Evolutionary conservation across 306 rosid species (phyloP).

Genomic region (Ormosia semicastrata): DNA sequence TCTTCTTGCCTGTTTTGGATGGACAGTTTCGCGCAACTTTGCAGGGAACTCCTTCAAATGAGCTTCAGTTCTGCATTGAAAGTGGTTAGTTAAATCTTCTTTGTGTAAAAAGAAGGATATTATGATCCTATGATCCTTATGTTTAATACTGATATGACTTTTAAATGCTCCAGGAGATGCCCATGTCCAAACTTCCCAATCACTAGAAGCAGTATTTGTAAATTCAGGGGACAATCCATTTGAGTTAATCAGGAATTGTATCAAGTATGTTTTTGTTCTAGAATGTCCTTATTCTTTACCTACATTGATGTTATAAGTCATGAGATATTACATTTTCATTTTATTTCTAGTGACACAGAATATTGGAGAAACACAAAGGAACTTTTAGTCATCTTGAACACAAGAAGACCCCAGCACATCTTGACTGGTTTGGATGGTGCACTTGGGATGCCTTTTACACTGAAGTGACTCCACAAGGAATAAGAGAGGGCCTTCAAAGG

Average conservation of each 20-base stretch:
- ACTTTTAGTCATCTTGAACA: conserved; percentile 54
- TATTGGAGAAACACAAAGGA: conserved; percentile 62
- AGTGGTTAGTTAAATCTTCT: conserved; percentile 46
- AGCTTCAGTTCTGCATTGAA: conserved; percentile 68
- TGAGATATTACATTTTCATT: background rate
- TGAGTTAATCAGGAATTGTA: conserved; percentile 56
- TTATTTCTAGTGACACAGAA: conserved; percentile 35
- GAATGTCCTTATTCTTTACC: background rate
- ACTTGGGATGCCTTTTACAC: conserved; percentile 83
- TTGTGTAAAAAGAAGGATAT: background rate
- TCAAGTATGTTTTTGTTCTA: conserved; percentile 43
- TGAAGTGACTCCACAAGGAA: conserved; percentile 58
- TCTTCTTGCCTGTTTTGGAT: conserved; percentile 71
- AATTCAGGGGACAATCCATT: conserved; percentile 74
- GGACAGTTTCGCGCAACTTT: conserved; percentile 63
- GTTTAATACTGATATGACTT: background rate
- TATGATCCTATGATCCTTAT: background rate
- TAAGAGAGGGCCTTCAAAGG: conserved; percentile 67
- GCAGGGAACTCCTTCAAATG: conserved; percentile 58
- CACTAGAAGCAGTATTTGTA: conserved; percentile 58
- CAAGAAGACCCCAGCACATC: conserved; percentile 60
- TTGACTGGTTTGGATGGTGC: conserved; percentile 90
- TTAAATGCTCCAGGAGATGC: conserved; percentile 56
- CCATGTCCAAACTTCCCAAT: conserved; percentile 48
- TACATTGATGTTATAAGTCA: background rate